Evolutionary conservation across 257 asterid species (phyloP), one percentile per base, ranked within the genome.

Genomic region (Echites panduratus): DNA sequence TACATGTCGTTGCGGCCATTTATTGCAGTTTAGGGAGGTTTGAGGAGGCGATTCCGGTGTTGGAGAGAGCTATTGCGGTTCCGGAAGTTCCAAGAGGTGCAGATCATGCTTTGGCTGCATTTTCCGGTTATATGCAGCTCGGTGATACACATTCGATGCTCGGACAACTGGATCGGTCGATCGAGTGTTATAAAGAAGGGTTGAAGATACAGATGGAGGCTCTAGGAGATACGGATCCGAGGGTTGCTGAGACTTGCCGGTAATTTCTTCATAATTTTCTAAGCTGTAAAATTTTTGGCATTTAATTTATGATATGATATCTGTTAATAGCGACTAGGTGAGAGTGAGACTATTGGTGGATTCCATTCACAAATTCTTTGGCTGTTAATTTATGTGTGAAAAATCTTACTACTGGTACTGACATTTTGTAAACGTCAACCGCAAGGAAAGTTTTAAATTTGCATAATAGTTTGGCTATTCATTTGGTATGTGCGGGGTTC

Each of bases 191-290:
- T 26, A 85, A 88, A 73, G 92, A 88, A 44, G 99, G 99, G n/a
- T 78, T 94, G 81, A 89, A 84, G 85, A 85, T 91, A 68, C 98
- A 95, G 84, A 90, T 90, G 90, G 99, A 88, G 77, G 93, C 97
- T 1, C 82, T 95, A 84, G 99, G 98, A 19, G 97, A 92, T 47
- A 87, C 86, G 68, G 99, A 95, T 85, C 97, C 97, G 7, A 80
- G 98, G 82, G 95, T 93, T 61, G 93, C 98, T 6, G 97, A 90
- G 86, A 93, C 98, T 75, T 93, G 97, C 92, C 81, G 98, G 98
- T 92, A 75, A 19, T 40, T 50, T n/a, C 62, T 66, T 7, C 41
- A 1, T 2, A 40, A 29, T 27, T 40, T n/a, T 20, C 9, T 22
- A 24, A 7, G 22, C 24, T 4, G 29, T 7, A 13, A 9, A 13